phyloP scores from a whole-genome alignment of 2,329 filamentous ascomycete genomes.

The Colletotrichum limetticola region DNA sequence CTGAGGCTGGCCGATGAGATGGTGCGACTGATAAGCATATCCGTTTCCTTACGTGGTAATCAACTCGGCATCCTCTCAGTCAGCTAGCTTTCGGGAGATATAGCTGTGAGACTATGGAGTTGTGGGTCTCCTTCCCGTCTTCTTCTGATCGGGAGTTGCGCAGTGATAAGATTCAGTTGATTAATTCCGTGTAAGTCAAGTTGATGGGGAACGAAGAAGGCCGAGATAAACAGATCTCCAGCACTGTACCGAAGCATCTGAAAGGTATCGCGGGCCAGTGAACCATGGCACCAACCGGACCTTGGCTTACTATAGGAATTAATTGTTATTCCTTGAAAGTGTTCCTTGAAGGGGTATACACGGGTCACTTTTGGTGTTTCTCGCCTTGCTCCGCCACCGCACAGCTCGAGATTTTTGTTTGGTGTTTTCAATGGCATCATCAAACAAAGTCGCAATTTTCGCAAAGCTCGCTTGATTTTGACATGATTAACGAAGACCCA shows the following conservation, averaged over 20 bases:
- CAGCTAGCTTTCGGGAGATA: not conserved
- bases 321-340: no score
- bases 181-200: not conserved
- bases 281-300: not conserved
- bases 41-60: not conserved
- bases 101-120: not conserved
- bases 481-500: not conserved
- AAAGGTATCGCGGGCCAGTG: not conserved
- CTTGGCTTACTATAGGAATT: no score
- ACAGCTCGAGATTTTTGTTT: no score
- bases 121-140: not conserved
- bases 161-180: not conserved
- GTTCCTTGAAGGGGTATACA: no score
- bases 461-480: not conserved
- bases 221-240: not conserved
- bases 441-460: no score
- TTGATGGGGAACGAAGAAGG: not conserved
- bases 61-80: not conserved
- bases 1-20: not conserved
- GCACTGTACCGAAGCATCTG: not conserved
- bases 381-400: no score
- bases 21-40: slow-evolving; percentile 11
- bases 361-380: no score
- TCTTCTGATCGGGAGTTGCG: not conserved
- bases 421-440: no score